Conservation (phyloP, 441 rosid species). For the Erodium moschatum region DNA sequence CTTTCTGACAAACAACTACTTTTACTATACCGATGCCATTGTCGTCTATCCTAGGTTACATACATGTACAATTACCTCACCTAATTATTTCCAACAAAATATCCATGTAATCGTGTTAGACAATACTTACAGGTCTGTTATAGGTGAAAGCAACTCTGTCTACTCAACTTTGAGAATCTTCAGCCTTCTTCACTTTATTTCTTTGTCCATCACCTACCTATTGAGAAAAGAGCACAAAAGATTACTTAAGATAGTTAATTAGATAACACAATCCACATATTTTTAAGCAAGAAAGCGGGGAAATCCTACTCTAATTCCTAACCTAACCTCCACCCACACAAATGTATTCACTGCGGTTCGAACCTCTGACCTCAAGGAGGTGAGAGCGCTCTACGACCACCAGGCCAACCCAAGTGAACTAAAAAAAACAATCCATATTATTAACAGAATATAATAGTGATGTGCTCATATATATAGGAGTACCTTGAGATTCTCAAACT, state of each 20-base stretch:
- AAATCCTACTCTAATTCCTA: not conserved
- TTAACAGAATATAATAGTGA: not conserved
- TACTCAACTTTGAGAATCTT: not conserved
- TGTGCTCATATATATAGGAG: not conserved
- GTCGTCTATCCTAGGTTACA: not conserved
- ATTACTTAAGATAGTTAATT: not conserved
- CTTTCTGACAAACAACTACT: not conserved
- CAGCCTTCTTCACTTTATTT: slow-evolving; percentile 13
- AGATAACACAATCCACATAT: not conserved
- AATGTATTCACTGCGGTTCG: not conserved
- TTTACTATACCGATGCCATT: not conserved
- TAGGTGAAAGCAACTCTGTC: not conserved
- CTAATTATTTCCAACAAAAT: not conserved
- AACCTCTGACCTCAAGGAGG: too few relatives aligned
- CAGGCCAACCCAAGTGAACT: too few relatives aligned
- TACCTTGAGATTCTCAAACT: slow-evolving; percentile 31
- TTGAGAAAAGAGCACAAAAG: not conserved
- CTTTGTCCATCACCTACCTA: not conserved
- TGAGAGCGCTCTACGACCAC: too few relatives aligned
- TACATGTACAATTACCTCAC: not conserved
- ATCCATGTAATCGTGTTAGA: slow-evolving; percentile 3
- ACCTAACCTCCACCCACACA: not conserved
- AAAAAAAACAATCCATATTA: too few relatives aligned
- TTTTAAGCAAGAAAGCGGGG: not conserved
- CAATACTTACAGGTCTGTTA: slow-evolving; percentile 12